A percentile compares a stretch with the other conserved stretches of the same genome.
These are phyloP conservation scores for Hortiboletus flavorubellus DNA, from an alignment of 768 basidiomycete genomes.

Conservation along the genomic window DNA sequence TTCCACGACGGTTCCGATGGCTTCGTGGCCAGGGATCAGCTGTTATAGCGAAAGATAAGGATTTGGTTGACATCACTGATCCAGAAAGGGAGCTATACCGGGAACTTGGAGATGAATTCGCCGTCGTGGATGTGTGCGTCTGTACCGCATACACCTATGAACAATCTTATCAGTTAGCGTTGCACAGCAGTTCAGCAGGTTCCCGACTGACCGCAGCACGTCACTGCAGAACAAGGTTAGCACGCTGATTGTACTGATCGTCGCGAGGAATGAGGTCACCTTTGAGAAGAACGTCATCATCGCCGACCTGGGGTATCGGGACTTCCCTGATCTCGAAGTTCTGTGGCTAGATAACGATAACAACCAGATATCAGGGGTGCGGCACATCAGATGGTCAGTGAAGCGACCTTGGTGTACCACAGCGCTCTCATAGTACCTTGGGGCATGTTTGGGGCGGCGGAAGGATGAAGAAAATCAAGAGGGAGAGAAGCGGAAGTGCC, in stretches of 20 bases:
- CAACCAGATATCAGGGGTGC: conserved; percentile 7
- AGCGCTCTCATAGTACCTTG: conserved; percentile 71
- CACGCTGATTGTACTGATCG: neutral
- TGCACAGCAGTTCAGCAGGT: neutral
- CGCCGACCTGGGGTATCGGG: conserved; percentile 60
- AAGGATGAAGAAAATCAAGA: neutral
- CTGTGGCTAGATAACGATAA: conserved; percentile 45
- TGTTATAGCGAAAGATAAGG: conserved; percentile 24
- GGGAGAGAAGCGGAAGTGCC: conserved; percentile 2
- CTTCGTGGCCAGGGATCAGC: conserved; percentile 75
- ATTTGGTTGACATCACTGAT: conserved; percentile 20
- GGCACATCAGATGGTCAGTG: conserved; percentile 1
- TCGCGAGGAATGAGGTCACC: conserved; percentile 35
- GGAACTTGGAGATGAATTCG: conserved; percentile 66
- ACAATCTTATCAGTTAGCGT: neutral
- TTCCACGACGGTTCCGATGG: conserved; percentile 68
- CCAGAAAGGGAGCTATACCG: conserved; percentile 27
- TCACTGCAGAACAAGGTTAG: conserved; percentile 30
- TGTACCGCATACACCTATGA: conserved; percentile 53
- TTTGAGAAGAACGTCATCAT: conserved; percentile 75
- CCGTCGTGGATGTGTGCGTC: conserved; percentile 65
- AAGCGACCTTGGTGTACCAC: conserved; percentile 61
- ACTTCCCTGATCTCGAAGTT: conserved; percentile 67
- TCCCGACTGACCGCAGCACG: conserved; percentile 39
- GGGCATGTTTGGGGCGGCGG: conserved; percentile 38